Base-by-base conservation (phyloP, 2,329 filamentous ascomycete species). In the Claviceps sorghi region DNA sequence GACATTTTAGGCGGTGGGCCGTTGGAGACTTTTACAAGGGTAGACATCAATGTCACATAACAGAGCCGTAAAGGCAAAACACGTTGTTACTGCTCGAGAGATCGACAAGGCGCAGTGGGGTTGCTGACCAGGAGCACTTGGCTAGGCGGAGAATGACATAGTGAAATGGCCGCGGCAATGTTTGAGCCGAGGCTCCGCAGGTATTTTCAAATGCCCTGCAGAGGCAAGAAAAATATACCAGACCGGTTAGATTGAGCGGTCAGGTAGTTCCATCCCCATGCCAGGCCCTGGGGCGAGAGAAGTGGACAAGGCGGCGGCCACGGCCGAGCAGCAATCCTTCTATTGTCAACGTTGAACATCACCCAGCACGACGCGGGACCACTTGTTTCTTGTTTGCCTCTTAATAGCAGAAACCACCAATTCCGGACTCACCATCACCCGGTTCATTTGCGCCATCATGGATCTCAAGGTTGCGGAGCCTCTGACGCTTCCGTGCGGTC, bases 401-500 rank as follows among this genome's bases (percentile, higher is more conserved):
- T 32, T 11, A 13, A 21, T 4, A 3, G 29, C 44, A 22, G n/a
- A 6, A n/a, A 13, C 0, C 17, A 32, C 29, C 15, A 6, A 15
- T 46, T 1, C 4, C n/a, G 26, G 19, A 13, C 29, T 32, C 9
- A 15, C 10, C 6, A 21, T 0, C 9, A 30, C 13, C 44, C 29
- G n/a, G 10, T 3, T 13, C 5, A 8, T 11, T 32, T 13, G 26
- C 21, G 11, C 29, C 3, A 41, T 46, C 13, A 51, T 50, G 48
- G 19, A 34, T 38, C 48, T 56, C n/a, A 40, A 56, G 10, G 45
- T 53, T 26, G 50, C 53, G 2, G 49, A 72, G 30, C 69, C 75
- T 0, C 59, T 78, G 17, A 75, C 69, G 40, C 67, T 80, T 1
- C 73, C 74, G 55, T 78, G 75, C 59, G 79, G 79, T 1, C 66